Base-by-base conservation (phyloP, 176 grass and related monocot species). In the Thalia dealbata region DNA sequence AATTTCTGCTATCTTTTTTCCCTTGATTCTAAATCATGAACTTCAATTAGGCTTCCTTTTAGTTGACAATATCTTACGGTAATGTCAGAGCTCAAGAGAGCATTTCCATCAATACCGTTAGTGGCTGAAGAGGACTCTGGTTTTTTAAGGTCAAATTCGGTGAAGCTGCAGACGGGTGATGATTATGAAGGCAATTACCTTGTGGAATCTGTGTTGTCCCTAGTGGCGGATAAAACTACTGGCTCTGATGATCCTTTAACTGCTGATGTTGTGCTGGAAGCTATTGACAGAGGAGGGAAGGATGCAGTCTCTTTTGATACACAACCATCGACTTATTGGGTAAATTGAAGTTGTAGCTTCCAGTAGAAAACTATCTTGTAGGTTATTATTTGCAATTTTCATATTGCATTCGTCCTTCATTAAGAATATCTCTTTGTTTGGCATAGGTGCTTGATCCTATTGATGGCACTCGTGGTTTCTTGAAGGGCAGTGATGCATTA, bases 391-490 rank as follows among this genome's bases (percentile, higher is more conserved):
- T 28, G 7, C 19, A 42, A 72, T 64, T 61, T 66, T 67, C 42
- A 24, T 75, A 69, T 70, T 9, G 8, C 9, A 30, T 30, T 43
- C 5, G 19, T 67, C 22, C 6, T n/a, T 9, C 14, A 43, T n/a
- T 13, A 3, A 10, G 12, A 41, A 9, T 48, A 48, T 28, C 6
- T 3, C 19, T 21, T 51, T 4, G n/a, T 72, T 30, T 76, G 45
- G 27, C 52, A 7, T 82, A 97, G 93, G 85, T 97, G 72, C 89
- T 97, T 60, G 93, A 97, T 83, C 93, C 93, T n/a, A 92, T 97
- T 80, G 93, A 97, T 84, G 93, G 89, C 59, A 97, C 89, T 38
- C 86, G 78, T 59, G 93, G 93, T 35, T 97, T 90, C 73, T 84
- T 92, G 73, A 97, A 85, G 82, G 87, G 83, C 32, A 86, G 77